Percentiles rank a stretch among this genome's conserved stretches.
These are phyloP conservation scores for Cenchrus fungigraminus DNA, from an alignment of 176 grass and related monocot genomes.

Conservation along the genomic window DNA sequence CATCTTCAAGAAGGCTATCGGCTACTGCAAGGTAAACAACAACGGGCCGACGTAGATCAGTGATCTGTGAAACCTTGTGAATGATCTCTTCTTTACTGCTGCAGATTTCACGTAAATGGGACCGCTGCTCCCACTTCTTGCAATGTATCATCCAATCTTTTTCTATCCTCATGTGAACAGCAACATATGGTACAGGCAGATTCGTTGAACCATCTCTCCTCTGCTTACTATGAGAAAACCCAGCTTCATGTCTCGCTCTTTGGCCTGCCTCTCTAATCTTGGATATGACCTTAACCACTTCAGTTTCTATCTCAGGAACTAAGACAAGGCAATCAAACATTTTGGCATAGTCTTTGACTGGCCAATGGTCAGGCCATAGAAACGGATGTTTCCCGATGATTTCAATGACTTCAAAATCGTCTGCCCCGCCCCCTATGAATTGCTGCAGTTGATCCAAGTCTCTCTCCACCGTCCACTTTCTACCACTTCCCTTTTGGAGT, in stretches of 20 bases:
- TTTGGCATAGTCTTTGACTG: constrained; percentile 76
- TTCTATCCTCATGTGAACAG: constrained; percentile 99
- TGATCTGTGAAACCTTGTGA: constrained; percentile 89
- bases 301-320: constrained; percentile 77
- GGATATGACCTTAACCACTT: constrained; percentile 83
- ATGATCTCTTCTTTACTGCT: constrained; percentile 93
- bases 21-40: constrained; percentile 97
- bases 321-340: constrained; percentile 89
- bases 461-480: constrained; percentile 91
- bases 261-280: constrained; percentile 74
- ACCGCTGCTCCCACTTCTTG: constrained; percentile 90
- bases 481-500: constrained; percentile 86
- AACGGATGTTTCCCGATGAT: constrained; percentile 88
- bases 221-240: constrained; percentile 46
- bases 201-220: constrained; percentile 14
- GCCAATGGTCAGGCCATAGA: constrained; percentile 97
- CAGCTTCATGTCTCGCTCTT: constrained; percentile 58
- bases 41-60: constrained; percentile 58
- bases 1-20: constrained; percentile 88
- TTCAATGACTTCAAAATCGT: constrained; percentile 70
- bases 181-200: constrained; percentile 64
- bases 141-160: constrained; percentile 99
- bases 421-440: constrained; percentile 42
- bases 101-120: constrained; percentile 78
- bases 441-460: constrained; percentile 85